Conservation (phyloP, 257 asterid genomes). For the Catharanthus roseus region DNA sequence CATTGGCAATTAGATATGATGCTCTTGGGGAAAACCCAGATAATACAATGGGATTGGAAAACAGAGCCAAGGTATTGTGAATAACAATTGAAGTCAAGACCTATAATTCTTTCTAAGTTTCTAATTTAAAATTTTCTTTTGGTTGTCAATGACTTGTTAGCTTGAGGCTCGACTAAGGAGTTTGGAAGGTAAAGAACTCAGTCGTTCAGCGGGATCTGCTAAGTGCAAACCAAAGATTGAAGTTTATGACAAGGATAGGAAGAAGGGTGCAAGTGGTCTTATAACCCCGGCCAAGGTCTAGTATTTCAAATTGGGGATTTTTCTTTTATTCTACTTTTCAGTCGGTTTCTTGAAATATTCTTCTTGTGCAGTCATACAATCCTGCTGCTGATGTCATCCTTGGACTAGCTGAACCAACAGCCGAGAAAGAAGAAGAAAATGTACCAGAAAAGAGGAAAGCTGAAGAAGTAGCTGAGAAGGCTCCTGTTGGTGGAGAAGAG, state of each 20-base stretch:
- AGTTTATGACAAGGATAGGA: constrained; percentile 66
- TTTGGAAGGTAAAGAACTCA: constrained; percentile 64
- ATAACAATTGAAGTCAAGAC: neutral
- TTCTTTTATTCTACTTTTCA: neutral
- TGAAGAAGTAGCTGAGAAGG: constrained; percentile 27
- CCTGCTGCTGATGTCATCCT: constrained; percentile 65
- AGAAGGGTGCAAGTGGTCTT: constrained; percentile 65
- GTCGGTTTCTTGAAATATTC: neutral
- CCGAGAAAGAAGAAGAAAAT: constrained; percentile 24
- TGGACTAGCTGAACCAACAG: constrained; percentile 33
- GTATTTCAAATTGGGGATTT: neutral
- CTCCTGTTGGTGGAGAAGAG: constrained; percentile 29
- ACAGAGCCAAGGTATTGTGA: constrained; percentile 46
- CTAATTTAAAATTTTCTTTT: neutral
- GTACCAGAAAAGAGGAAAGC: constrained; percentile 6
- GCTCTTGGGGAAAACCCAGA: constrained; percentile 74
- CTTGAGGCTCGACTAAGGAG: constrained; percentile 73
- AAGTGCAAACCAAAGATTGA: constrained; percentile 85
- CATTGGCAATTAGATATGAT: constrained; percentile 70
- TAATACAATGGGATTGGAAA: constrained; percentile 78
- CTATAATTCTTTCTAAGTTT: neutral
- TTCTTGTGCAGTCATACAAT: constrained; percentile 51
- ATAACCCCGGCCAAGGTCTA: constrained; percentile 65
- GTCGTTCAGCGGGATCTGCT: constrained; percentile 66
- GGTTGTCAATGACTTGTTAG: constrained; percentile 23